phyloP scores from a whole-genome alignment of 441 rosid genomes.

The Bruguiera hainesii region DNA sequence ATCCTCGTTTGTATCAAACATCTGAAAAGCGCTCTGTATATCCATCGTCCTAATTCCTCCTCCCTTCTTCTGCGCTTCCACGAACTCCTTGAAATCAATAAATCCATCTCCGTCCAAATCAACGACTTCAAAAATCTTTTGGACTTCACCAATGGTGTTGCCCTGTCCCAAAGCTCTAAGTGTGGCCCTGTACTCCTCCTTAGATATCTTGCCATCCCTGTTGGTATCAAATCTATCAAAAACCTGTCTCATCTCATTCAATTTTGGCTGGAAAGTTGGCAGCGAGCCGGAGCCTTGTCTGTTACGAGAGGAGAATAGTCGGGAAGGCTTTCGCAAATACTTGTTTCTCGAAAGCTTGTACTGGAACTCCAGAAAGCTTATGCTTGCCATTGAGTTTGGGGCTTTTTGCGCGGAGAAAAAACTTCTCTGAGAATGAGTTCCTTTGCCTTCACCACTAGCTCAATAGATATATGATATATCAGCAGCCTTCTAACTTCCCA shows the following conservation, averaged over 20 bases:
- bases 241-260: slow-evolving; percentile 56
- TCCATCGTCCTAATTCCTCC: slow-evolving; percentile 59
- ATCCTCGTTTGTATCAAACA: slow-evolving; percentile 65
- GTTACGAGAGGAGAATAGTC: slow-evolving; percentile 48
- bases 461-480: neutral
- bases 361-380: slow-evolving; percentile 61
- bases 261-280: slow-evolving; percentile 46
- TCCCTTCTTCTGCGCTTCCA: slow-evolving; percentile 56
- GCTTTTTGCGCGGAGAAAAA: neutral
- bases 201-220: slow-evolving; percentile 83
- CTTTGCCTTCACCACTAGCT: neutral
- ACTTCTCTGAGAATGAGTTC: neutral
- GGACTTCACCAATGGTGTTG: slow-evolving; percentile 40
- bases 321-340: slow-evolving; percentile 49
- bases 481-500: neutral
- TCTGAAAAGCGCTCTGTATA: slow-evolving; percentile 54
- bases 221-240: slow-evolving; percentile 66
- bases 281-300: slow-evolving; percentile 48
- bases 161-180: slow-evolving; percentile 63
- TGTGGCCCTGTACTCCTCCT: slow-evolving; percentile 67
- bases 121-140: slow-evolving; percentile 57
- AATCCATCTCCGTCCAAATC: slow-evolving; percentile 86
- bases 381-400: slow-evolving; percentile 33
- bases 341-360: slow-evolving; percentile 61
- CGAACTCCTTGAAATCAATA: slow-evolving; percentile 74